phyloP scores from a whole-genome alignment of 1,139 yeast species.

The Protomyces macrosporus region DNA sequence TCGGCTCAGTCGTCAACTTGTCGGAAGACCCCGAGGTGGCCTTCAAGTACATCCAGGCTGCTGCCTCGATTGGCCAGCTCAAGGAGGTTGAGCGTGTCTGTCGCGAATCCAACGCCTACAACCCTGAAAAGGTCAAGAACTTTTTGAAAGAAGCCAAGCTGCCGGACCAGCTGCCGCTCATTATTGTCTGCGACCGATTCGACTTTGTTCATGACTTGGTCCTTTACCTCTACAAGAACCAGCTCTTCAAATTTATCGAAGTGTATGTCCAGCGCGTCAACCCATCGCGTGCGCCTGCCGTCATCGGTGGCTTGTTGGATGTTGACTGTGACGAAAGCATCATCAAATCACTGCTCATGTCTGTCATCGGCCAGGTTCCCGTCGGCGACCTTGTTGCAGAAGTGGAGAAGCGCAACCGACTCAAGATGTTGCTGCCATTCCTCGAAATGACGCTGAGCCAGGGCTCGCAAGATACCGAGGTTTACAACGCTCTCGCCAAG shows the following conservation, averaged over 20 bases:
- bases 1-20: slow-evolving; percentile 86
- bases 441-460: slow-evolving; percentile 82
- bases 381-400: slow-evolving; percentile 81
- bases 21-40: slow-evolving; percentile 94
- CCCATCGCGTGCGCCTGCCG: slow-evolving; percentile 93
- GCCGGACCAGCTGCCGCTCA: slow-evolving; percentile 92
- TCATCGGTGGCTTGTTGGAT: slow-evolving; percentile 89
- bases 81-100: slow-evolving; percentile 95
- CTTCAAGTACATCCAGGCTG: slow-evolving; percentile 90
- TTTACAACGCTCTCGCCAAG: slow-evolving; percentile 91
- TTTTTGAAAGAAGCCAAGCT: slow-evolving; percentile 89
- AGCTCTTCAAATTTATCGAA: slow-evolving; percentile 91
- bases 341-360: slow-evolving; percentile 70
- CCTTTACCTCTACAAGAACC: slow-evolving; percentile 87
- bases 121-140: slow-evolving; percentile 95
- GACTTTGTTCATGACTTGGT: slow-evolving; percentile 89
- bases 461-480: slow-evolving; percentile 86
- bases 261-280: slow-evolving; percentile 96
- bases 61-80: slow-evolving; percentile 81
- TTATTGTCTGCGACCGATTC: slow-evolving; percentile 91
- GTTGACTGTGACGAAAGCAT: slow-evolving; percentile 94
- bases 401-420: slow-evolving; percentile 93
- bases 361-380: slow-evolving; percentile 94
- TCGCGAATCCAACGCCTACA: slow-evolving; percentile 87
- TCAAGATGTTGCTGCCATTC: slow-evolving; percentile 85